Conservation (phyloP, 768 basidiomycete species). For the Neoboletus subvelutipes region DNA sequence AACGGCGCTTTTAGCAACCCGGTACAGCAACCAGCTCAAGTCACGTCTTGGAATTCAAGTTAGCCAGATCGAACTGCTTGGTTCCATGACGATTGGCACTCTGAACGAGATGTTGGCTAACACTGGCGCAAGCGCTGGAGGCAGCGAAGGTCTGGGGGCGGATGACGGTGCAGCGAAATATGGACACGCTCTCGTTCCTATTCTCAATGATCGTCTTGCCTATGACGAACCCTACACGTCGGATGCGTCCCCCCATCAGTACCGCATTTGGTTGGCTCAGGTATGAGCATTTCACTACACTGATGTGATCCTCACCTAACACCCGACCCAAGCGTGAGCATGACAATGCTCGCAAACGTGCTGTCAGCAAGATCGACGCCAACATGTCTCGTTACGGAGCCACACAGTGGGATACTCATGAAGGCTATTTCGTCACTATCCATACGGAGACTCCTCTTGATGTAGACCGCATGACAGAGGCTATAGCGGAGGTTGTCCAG, state of each 20-base stretch:
- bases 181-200: slow-evolving; percentile 28
- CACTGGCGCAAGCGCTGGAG: slow-evolving; percentile 10
- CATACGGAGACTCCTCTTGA: slow-evolving; percentile 27
- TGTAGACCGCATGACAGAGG: slow-evolving; percentile 27
- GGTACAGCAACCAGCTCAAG: slow-evolving; percentile 32
- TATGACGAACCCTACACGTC: slow-evolving; percentile 33
- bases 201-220: slow-evolving; percentile 32
- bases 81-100: slow-evolving; percentile 23
- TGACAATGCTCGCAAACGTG: slow-evolving; percentile 31
- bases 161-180: slow-evolving; percentile 31
- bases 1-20: slow-evolving; percentile 19
- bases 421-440: slow-evolving; percentile 23
- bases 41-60: slow-evolving; percentile 27
- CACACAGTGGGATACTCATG: slow-evolving; percentile 34
- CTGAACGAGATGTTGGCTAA: slow-evolving; percentile 28
- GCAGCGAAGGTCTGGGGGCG: background rate
- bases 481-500: slow-evolving; percentile 26
- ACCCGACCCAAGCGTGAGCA: slow-evolving; percentile 20
- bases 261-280: slow-evolving; percentile 35
- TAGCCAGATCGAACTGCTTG: slow-evolving; percentile 26
- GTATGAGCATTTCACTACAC: slow-evolving; percentile 7
- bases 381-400: slow-evolving; percentile 35
- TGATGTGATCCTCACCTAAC: background rate
- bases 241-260: slow-evolving; percentile 27
- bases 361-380: slow-evolving; percentile 29